A percentile compares a stretch with the other conserved stretches of the same genome.
These are phyloP conservation scores for Umbelopsis ramanniana DNA, from an alignment of 192 early-diverging fungal species.

Conservation along the genomic window DNA sequence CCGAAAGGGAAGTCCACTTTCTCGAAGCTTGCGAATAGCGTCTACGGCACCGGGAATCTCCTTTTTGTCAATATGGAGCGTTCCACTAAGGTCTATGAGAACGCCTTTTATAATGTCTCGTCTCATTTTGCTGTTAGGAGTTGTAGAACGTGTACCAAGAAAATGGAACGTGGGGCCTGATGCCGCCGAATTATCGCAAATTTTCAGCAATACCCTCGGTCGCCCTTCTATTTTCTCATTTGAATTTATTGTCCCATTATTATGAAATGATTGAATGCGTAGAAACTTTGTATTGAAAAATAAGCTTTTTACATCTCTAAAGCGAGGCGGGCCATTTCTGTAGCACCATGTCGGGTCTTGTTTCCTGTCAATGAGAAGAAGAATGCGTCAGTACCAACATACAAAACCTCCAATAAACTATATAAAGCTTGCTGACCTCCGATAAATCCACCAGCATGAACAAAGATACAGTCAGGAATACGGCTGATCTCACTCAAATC, in stretches of 20 bases:
- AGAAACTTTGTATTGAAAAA: neutral
- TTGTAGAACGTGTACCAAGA: too few relatives aligned
- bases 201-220: neutral
- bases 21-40: slow-evolving; percentile 67
- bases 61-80: slow-evolving; percentile 73
- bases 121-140: neutral
- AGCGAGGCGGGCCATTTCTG: slow-evolving; percentile 69
- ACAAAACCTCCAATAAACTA: neutral
- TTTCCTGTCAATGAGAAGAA: slow-evolving; percentile 46
- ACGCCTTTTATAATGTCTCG: slow-evolving; percentile 49
- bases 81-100: slow-evolving; percentile 81
- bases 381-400: neutral
- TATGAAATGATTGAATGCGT: neutral
- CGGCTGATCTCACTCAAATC: slow-evolving; percentile 77
- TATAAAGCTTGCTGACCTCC: slow-evolving; percentile 54
- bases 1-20: slow-evolving; percentile 54
- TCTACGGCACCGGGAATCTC: slow-evolving; percentile 66
- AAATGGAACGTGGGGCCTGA: too few relatives aligned
- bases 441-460: slow-evolving; percentile 84
- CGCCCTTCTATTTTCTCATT: neutral
- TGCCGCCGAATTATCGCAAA: too few relatives aligned
- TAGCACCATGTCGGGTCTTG: slow-evolving; percentile 76
- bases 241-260: too few relatives aligned
- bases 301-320: slow-evolving; percentile 43
- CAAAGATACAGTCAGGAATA: slow-evolving; percentile 83